These are phyloP conservation scores for Chrysanthemum makinoi DNA, from an alignment of 129 eudicot genomes.

Conservation along the genomic window DNA sequence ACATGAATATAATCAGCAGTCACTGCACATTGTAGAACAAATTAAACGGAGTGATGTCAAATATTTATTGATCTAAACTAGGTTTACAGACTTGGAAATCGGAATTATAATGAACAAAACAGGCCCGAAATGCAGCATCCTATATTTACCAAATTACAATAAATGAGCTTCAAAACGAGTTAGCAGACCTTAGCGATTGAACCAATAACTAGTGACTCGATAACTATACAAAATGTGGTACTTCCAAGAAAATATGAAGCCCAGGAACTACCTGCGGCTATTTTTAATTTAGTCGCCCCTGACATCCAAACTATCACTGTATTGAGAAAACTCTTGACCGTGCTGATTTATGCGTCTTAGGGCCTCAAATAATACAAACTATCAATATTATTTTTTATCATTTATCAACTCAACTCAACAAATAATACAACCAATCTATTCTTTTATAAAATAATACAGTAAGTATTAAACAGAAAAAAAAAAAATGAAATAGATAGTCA, in stretches of 20 bases:
- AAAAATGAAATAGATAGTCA: no score
- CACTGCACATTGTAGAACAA: background rate
- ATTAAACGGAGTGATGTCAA: background rate
- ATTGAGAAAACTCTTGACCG: constrained; percentile 7
- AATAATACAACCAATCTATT: no score
- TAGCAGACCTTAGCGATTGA: constrained; percentile 21
- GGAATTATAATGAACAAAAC: constrained; percentile 15
- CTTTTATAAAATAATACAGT: no score
- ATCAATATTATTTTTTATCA: no score
- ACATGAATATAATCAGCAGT: background rate
- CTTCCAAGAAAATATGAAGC: constrained; percentile 23
- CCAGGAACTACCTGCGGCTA: background rate
- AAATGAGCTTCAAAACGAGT: constrained; percentile 20
- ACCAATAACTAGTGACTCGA: constrained; percentile 22
- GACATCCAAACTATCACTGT: constrained; percentile 19
- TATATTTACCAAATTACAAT: constrained; percentile 36
- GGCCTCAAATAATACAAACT: no score
- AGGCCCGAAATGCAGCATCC: constrained; percentile 6
- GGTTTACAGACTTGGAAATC: constrained; percentile 22
- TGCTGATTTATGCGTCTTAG: constrained; percentile 25
- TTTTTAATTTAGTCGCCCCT: constrained; percentile 9
- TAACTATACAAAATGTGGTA: constrained; percentile 50
- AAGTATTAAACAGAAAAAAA: no score
- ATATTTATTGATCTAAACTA: constrained; percentile 18
- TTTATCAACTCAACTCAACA: no score